These are phyloP conservation scores for Starmerella bombicola DNA, from an alignment of 805 yeast species.

Conservation along the genomic window DNA sequence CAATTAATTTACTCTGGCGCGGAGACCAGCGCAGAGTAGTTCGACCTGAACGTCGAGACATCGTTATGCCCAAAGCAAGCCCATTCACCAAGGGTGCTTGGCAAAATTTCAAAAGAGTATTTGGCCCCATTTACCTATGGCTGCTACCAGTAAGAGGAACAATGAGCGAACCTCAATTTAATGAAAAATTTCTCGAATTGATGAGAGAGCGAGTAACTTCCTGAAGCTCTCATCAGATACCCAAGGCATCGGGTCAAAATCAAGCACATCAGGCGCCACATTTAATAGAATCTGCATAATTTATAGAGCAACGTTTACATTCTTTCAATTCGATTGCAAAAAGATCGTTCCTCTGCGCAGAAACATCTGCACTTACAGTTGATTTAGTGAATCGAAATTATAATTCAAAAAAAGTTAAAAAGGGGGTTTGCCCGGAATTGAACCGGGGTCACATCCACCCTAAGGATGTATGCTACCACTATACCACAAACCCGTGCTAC, in stretches of 20 bases:
- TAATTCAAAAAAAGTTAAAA: conserved; percentile 5
- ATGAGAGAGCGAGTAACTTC: conserved; percentile 3
- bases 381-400: background rate
- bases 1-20: conserved; percentile 33
- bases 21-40: conserved; percentile 32
- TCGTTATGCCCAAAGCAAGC: conserved; percentile 18
- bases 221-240: no score
- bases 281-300: no score
- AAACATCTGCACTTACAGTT: background rate
- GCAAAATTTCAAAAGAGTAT: conserved; percentile 21
- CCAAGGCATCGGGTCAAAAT: no score
- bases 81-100: conserved; percentile 25
- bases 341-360: no score
- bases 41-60: conserved; percentile 33
- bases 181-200: conserved; percentile 2
- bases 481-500: conserved; percentile 22
- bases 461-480: conserved; percentile 23
- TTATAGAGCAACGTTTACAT: no score
- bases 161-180: conserved; percentile 12
- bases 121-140: conserved; percentile 29
- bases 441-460: conserved; percentile 24
- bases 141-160: conserved; percentile 17
- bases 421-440: conserved; percentile 23
- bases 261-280: no score
- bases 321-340: no score